phyloP scores from a whole-genome alignment of 2,329 filamentous ascomycete species.

The Calonectria leucothoes region DNA sequence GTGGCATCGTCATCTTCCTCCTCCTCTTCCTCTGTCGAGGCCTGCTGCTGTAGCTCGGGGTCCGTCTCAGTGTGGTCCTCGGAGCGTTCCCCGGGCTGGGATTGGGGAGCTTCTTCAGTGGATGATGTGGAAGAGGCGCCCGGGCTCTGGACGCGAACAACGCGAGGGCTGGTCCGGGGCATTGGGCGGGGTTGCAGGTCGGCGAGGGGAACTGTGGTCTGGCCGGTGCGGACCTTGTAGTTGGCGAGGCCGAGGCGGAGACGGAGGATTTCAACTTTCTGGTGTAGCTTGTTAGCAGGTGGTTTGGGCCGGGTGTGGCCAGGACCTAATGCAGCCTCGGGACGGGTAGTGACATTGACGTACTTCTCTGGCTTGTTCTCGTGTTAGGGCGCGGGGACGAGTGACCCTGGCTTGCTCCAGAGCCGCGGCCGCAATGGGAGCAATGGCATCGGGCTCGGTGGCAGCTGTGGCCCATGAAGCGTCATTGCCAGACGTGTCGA shows the following conservation, averaged over 20 bases:
- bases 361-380: slow-evolving; percentile 66
- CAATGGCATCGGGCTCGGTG: slow-evolving; percentile 59
- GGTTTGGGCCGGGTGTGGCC: background rate
- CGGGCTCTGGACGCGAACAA: slow-evolving; percentile 40
- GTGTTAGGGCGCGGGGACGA: slow-evolving; percentile 52
- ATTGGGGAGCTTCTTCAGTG: slow-evolving; percentile 20
- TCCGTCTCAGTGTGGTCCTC: slow-evolving; percentile 13
- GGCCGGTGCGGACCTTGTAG: slow-evolving; percentile 81
- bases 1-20: background rate
- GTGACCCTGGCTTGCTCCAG: slow-evolving; percentile 19
- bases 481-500: slow-evolving; percentile 61
- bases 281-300: slow-evolving; percentile 22
- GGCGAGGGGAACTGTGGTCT: slow-evolving; percentile 73
- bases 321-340: background rate
- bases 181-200: slow-evolving; percentile 60
- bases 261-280: slow-evolving; percentile 74
- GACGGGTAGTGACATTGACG: slow-evolving; percentile 25
- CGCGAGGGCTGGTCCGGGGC: slow-evolving; percentile 30
- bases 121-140: slow-evolving; percentile 9
- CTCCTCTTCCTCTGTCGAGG: slow-evolving; percentile 4
- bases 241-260: slow-evolving; percentile 77
- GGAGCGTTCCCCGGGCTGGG: slow-evolving; percentile 25
- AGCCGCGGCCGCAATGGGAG: slow-evolving; percentile 20
- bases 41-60: slow-evolving; percentile 6
- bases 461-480: slow-evolving; percentile 61